Percentiles rank a stretch among this genome's conserved stretches.
Evolutionary conservation across 2,329 filamentous ascomycete species (phyloP).

Genomic region (Ascochyta clinopodiicola): DNA sequence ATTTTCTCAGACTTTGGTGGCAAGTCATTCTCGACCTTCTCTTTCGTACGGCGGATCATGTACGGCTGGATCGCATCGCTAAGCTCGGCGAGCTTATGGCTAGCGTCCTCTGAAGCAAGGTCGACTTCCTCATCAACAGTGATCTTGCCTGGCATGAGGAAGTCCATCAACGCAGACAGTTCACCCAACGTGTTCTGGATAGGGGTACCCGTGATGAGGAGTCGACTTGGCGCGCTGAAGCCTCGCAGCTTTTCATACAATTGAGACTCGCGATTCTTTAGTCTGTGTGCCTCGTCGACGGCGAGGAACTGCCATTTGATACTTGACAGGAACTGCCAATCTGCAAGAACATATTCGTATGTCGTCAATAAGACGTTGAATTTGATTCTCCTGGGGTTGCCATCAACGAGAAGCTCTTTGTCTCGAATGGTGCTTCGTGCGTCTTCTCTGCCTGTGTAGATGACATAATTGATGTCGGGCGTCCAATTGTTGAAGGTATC

Average conservation of each 20-base stretch:
- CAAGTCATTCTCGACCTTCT: conserved; percentile 94
- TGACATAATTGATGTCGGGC: conserved; percentile 94
- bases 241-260: conserved; percentile 84
- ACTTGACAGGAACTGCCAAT: conserved; percentile 81
- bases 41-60: conserved; percentile 94
- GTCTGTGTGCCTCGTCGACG: conserved; percentile 93
- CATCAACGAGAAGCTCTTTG: conserved; percentile 85
- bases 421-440: conserved; percentile 88
- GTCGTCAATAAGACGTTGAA: conserved; percentile 98
- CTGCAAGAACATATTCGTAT: conserved; percentile 92
- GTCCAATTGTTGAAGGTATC: conserved; percentile 98
- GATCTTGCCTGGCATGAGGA: conserved; percentile 93
- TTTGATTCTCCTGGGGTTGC: conserved; percentile 85
- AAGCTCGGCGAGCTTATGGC: conserved; percentile 83
- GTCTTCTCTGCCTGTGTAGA: conserved; percentile 89
- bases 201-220: conserved; percentile 95
- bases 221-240: conserved; percentile 85
- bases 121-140: conserved; percentile 92
- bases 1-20: conserved; percentile 99
- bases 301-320: conserved; percentile 98
- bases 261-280: conserved; percentile 96
- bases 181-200: conserved; percentile 97
- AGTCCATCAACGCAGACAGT: conserved; percentile 90
- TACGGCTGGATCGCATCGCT: conserved; percentile 89
- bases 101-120: conserved; percentile 78